phyloP scores from a whole-genome alignment of 164 flowering plant genomes.

The Macadamia integrifolia region DNA sequence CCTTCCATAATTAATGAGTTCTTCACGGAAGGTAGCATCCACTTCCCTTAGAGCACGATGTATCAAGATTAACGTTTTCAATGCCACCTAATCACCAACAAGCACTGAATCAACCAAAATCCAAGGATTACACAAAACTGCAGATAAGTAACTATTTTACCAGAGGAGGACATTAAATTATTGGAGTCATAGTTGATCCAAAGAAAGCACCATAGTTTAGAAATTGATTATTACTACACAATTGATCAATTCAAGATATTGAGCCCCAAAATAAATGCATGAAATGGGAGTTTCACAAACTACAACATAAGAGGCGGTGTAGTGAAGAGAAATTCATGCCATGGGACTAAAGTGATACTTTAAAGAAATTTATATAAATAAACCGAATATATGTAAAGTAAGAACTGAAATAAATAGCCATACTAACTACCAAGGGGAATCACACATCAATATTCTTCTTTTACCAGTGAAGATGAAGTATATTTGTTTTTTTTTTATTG shows the following conservation, averaged over 20 bases:
- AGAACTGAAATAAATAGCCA: background rate
- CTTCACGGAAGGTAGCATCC: conserved; percentile 90
- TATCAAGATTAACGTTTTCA: conserved; percentile 86
- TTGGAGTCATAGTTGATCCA: background rate
- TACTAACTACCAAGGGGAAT: too few species aligned
- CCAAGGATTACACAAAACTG: background rate
- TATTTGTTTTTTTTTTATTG: too few species aligned
- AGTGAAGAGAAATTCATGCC: too few species aligned
- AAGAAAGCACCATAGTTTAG: background rate
- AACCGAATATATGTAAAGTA: background rate
- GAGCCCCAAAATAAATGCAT: background rate
- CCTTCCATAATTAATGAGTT: conserved; percentile 77
- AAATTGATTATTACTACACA: background rate
- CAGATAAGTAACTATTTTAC: background rate
- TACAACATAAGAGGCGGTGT: background rate
- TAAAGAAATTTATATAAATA: too few species aligned
- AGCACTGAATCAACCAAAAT: conserved; percentile 6
- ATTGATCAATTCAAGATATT: background rate
- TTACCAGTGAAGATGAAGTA: too few species aligned
- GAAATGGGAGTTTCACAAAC: background rate
- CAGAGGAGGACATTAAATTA: background rate
- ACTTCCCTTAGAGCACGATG: conserved; percentile 98
- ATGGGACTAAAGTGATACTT: background rate
- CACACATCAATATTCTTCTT: too few species aligned
- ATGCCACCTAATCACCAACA: conserved; percentile 59